Percentiles rank a stretch among this genome's conserved stretches.
Evolutionary conservation across 106 monocot genomes (phyloP).

Genomic region (Dendrobium chrysotoxum): DNA sequence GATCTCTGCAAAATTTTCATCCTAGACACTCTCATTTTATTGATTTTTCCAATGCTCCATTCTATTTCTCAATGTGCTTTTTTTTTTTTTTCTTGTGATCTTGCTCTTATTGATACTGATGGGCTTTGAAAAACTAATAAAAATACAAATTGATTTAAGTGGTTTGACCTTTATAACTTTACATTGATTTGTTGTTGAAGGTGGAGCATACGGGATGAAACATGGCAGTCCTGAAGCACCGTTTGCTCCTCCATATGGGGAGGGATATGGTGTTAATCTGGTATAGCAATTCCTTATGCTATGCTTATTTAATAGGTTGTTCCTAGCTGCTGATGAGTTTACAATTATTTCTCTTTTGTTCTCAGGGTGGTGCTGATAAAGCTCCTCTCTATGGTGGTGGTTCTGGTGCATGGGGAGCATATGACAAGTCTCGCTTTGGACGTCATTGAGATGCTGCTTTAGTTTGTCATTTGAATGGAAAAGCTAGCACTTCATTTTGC

Average conservation of each 20-base stretch:
- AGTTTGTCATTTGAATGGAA: neutral
- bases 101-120: neutral
- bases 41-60: neutral
- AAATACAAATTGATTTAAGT: neutral
- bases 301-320: neutral
- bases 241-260: constrained; percentile 42
- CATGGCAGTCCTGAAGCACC: constrained; percentile 49
- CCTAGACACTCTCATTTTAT: neutral
- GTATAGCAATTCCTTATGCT: constrained; percentile 12
- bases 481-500: neutral
- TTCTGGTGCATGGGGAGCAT: constrained; percentile 50
- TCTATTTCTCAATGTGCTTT: neutral
- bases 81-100: neutral
- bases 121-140: neutral
- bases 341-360: neutral
- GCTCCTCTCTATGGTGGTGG: constrained; percentile 34
- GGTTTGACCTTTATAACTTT: neutral
- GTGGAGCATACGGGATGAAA: constrained; percentile 52
- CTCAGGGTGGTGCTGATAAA: constrained; percentile 43
- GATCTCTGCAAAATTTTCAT: neutral
- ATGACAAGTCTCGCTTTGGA: constrained; percentile 41
- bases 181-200: constrained; percentile 23
- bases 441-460: constrained; percentile 28
- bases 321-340: neutral
- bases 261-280: constrained; percentile 38